Percentiles rank a stretch among this genome's conserved stretches.
phyloP scores from a whole-genome alignment of 169 alveolate genomes.

The Plasmodium sp. region DNA sequence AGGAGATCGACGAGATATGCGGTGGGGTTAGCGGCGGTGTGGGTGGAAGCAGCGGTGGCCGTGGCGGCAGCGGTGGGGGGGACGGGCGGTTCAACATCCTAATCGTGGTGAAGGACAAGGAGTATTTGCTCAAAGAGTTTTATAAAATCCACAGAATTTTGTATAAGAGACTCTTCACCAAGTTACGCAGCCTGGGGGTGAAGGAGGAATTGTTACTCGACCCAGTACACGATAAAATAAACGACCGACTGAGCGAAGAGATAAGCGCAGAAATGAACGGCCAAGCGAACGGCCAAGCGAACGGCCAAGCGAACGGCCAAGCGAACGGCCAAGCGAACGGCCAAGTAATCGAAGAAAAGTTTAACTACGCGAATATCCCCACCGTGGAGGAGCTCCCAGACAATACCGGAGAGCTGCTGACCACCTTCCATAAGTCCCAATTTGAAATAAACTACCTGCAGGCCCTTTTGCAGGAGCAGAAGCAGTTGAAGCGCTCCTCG shows the following conservation, averaged over 20 bases:
- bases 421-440: neutral
- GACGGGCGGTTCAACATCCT: slow-evolving; percentile 32
- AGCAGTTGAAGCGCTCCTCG: slow-evolving; percentile 15
- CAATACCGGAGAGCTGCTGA: neutral
- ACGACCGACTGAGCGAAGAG: too few relatives aligned
- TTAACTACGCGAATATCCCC: neutral
- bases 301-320: too few relatives aligned
- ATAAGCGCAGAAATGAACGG: too few relatives aligned
- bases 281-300: too few relatives aligned
- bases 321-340: neutral
- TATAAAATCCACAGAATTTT: slow-evolving; percentile 36
- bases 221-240: too few relatives aligned
- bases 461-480: slow-evolving; percentile 5
- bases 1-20: slow-evolving; percentile 16
- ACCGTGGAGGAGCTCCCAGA: slow-evolving; percentile 14
- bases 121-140: neutral
- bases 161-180: slow-evolving; percentile 7
- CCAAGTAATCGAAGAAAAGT: slow-evolving; percentile 38
- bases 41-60: neutral
- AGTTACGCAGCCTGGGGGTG: slow-evolving; percentile 16
- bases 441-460: slow-evolving; percentile 20
- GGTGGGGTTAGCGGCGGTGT: neutral
- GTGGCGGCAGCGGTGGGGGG: neutral
- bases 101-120: slow-evolving; percentile 25
- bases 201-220: too few relatives aligned